Base-by-base conservation (phyloP, 169 alveolate genomes). In the Condylostoma magnum region DNA sequence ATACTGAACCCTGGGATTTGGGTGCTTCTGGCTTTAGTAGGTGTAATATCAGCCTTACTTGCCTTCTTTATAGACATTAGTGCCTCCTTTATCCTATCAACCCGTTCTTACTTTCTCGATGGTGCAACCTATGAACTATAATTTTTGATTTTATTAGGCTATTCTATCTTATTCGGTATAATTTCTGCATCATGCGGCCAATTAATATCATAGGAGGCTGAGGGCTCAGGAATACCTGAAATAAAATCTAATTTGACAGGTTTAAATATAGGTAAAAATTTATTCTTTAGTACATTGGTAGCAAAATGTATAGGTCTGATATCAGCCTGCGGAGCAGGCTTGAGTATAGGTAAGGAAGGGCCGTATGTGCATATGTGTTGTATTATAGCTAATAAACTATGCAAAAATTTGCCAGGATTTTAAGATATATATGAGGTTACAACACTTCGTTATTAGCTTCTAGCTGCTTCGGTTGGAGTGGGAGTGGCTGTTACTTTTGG, bases 201-300 rank as follows among this genome's bases (percentile, higher is more conserved):
- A 38, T 83, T 33, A 22, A 74, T 83, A 8, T 56, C 79, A 48
- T 65, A 81, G 1, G 92, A 89, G 53, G 89, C 90, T 12, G 94
- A 89, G 74, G 96, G 96, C 12, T 84, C 93, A 47, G 94, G 96
- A 10, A 87, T 91, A 36, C 96, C 96, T 3, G 96, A 91, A 58
- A 72, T 91, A 78, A 87, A 85, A 65, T 80, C 93, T 3, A 89
- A 86, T 0, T 70, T 91, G 51, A 83, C 93, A 18, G 96, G 96
- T 12, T 83, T 84, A 15, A 70, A 76, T 27, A 74, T 86, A 20
- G 80, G 79, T 75, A 58, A 77, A 58, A 88, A 85, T 76, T 69
- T 90, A 30, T 69, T 87, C 31, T 76, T 86, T 48, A 57, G 77
- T 57, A 89, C 95, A 20, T 75, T 84, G 53, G 53, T 83, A 6